phyloP scores from a whole-genome alignment of 805 yeast species.

The Candida jianshihensis region DNA sequence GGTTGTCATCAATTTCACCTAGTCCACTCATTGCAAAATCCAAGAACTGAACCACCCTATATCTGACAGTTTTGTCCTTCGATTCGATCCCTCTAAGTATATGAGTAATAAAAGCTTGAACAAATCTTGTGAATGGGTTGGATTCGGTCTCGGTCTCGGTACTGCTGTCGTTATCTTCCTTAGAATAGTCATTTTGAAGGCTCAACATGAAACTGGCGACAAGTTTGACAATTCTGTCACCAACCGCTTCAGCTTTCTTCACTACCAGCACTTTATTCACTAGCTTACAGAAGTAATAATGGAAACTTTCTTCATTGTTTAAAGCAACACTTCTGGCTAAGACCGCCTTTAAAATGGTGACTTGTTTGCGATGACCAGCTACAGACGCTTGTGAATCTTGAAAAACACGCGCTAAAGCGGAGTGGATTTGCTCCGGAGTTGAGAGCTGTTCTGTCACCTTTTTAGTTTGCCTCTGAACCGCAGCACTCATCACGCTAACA shows the following conservation, averaged over 20 bases:
- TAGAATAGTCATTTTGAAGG: slow-evolving; percentile 25
- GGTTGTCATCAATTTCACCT: slow-evolving; percentile 67
- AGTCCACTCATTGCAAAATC: slow-evolving; percentile 66
- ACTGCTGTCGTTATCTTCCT: slow-evolving; percentile 14
- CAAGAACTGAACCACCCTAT: slow-evolving; percentile 68
- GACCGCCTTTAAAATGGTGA: slow-evolving; percentile 52
- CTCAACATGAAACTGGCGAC: slow-evolving; percentile 51
- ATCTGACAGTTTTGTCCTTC: slow-evolving; percentile 69
- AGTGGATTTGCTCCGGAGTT: slow-evolving; percentile 31
- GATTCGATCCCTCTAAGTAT: slow-evolving; percentile 75
- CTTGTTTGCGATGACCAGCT: slow-evolving; percentile 72
- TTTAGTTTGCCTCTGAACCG: slow-evolving; percentile 12
- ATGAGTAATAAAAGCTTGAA: slow-evolving; percentile 56
- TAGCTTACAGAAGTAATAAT: slow-evolving; percentile 49
- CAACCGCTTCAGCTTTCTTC: slow-evolving; percentile 63
- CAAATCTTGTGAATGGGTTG: slow-evolving; percentile 40
- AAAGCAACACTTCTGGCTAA: slow-evolving; percentile 48
- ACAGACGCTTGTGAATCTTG: slow-evolving; percentile 72
- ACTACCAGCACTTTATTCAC: slow-evolving; percentile 60
- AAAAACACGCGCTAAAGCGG: slow-evolving; percentile 58
- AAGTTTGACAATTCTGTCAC: slow-evolving; percentile 71
- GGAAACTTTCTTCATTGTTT: slow-evolving; percentile 52
- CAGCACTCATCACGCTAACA: slow-evolving; percentile 4
- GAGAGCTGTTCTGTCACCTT: slow-evolving; percentile 12
- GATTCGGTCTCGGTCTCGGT: slow-evolving; percentile 32